These are phyloP conservation scores for Pestalotiopsis sp. DNA, from an alignment of 2,329 filamentous ascomycete genomes.

Conservation along the genomic window DNA sequence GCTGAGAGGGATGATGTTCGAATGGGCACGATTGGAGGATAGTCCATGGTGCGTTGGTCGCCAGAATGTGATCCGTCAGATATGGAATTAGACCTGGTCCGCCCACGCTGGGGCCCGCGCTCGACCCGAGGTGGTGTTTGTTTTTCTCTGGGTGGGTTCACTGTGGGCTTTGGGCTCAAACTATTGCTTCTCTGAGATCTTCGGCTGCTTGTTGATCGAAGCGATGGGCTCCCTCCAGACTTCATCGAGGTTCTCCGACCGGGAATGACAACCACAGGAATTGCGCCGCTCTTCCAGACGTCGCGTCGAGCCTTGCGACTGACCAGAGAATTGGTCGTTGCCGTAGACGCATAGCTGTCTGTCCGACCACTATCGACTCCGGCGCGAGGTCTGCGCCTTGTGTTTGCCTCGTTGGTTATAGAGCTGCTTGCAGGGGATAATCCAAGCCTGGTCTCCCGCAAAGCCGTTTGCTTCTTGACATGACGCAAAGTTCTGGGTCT, in stretches of 20 bases:
- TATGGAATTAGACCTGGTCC: slow-evolving; percentile 48
- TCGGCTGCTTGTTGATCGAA: slow-evolving; percentile 63
- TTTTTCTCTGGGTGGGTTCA: slow-evolving; percentile 40
- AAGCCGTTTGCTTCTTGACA: slow-evolving; percentile 52
- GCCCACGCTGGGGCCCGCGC: slow-evolving; percentile 39
- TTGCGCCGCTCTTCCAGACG: slow-evolving; percentile 59
- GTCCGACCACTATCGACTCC: slow-evolving; percentile 33
- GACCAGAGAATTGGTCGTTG: slow-evolving; percentile 50
- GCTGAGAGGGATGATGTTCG: slow-evolving; percentile 65
- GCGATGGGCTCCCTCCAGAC: slow-evolving; percentile 51
- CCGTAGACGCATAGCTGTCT: slow-evolving; percentile 52
- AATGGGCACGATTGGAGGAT: slow-evolving; percentile 56
- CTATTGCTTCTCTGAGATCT: slow-evolving; percentile 57
- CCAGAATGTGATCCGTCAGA: slow-evolving; percentile 45
- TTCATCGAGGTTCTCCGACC: slow-evolving; percentile 57
- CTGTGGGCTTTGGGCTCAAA: slow-evolving; percentile 46
- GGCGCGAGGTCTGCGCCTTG: slow-evolving; percentile 28
- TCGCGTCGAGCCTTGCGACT: slow-evolving; percentile 60
- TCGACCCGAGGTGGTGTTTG: slow-evolving; percentile 46
- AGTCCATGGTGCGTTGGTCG: slow-evolving; percentile 61
- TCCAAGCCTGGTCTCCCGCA: slow-evolving; percentile 43
- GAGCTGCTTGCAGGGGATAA: slow-evolving; percentile 42
- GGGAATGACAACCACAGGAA: slow-evolving; percentile 65
- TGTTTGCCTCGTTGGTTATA: slow-evolving; percentile 33
- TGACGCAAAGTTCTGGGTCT: slow-evolving; percentile 61